These are phyloP conservation scores for Allomyces macrogynus DNA, from an alignment of 192 early-diverging fungal species.

Conservation along the genomic window DNA sequence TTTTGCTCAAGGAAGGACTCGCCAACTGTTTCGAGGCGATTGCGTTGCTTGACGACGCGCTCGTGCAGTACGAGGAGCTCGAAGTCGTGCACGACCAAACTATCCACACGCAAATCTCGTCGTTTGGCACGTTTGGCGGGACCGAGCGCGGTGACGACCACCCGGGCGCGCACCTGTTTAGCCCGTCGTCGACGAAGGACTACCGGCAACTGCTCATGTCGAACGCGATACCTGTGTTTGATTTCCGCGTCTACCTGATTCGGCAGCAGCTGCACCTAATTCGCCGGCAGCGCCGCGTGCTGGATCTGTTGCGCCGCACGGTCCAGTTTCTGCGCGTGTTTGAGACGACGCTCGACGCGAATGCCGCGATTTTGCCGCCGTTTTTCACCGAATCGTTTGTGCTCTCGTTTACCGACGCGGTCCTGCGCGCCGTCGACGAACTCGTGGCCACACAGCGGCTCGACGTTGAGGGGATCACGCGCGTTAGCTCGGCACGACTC, in stretches of 20 bases:
- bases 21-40: constrained; percentile 71
- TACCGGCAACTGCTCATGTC: constrained; percentile 77
- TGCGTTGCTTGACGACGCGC: constrained; percentile 67
- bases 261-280: constrained; percentile 71
- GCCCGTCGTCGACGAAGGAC: constrained; percentile 25
- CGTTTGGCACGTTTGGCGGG: constrained; percentile 87
- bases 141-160: constrained; percentile 70
- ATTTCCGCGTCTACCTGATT: constrained; percentile 90
- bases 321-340: background rate
- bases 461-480: background rate
- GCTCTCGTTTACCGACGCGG: background rate
- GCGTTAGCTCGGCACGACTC: background rate
- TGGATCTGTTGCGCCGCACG: constrained; percentile 28
- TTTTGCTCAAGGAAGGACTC: constrained; percentile 82
- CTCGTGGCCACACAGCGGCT: background rate
- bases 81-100: constrained; percentile 81
- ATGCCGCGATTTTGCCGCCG: background rate
- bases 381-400: background rate
- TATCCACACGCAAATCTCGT: constrained; percentile 58
- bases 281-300: constrained; percentile 35
- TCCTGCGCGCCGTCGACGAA: background rate
- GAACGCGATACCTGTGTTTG: constrained; percentile 81
- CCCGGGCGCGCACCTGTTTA: constrained; percentile 52
- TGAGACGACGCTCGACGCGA: background rate
- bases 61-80: constrained; percentile 90